Conservation (phyloP, 1,284 basidiomycete species). For the Boletus smithii region DNA sequence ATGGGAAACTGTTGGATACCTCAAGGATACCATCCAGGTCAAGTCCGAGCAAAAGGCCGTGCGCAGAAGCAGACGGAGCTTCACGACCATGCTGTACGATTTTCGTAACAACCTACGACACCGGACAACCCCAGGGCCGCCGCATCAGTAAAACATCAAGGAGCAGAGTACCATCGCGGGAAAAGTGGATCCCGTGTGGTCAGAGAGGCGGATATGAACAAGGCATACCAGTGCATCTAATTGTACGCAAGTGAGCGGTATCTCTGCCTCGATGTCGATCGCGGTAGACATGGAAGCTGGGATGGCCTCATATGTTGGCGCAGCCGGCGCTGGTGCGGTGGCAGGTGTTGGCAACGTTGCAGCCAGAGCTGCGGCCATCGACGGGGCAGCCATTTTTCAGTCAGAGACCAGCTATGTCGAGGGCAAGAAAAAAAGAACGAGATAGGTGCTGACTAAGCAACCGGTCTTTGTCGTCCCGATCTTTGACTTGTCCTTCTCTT, state of each 20-base stretch:
- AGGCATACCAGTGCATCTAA: slow-evolving; percentile 78
- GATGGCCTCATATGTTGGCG: slow-evolving; percentile 74
- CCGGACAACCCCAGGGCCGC: not conserved
- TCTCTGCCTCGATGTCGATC: slow-evolving; percentile 87
- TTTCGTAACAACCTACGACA: slow-evolving; percentile 80
- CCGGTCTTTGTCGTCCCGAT: too few species aligned
- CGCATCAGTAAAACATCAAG: slow-evolving; percentile 17
- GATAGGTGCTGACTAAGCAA: slow-evolving; percentile 24
- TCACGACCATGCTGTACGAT: slow-evolving; percentile 86
- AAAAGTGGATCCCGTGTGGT: slow-evolving; percentile 1
- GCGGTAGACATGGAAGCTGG: slow-evolving; percentile 87
- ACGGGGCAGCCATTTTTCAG: slow-evolving; percentile 61
- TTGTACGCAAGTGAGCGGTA: slow-evolving; percentile 74
- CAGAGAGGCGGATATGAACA: slow-evolving; percentile 11
- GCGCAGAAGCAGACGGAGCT: slow-evolving; percentile 61
- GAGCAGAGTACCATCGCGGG: too few species aligned
- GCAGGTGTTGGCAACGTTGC: slow-evolving; percentile 74
- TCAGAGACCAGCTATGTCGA: too few species aligned
- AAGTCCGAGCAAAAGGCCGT: slow-evolving; percentile 86
- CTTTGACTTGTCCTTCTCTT: too few species aligned
- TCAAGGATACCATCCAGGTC: slow-evolving; percentile 90
- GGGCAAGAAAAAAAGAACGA: not conserved
- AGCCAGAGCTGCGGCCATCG: slow-evolving; percentile 87
- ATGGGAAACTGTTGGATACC: slow-evolving; percentile 88
- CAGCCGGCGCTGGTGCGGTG: slow-evolving; percentile 53